Base-by-base conservation (phyloP, 2,329 filamentous ascomycete species). In the Endothia cerciana region DNA sequence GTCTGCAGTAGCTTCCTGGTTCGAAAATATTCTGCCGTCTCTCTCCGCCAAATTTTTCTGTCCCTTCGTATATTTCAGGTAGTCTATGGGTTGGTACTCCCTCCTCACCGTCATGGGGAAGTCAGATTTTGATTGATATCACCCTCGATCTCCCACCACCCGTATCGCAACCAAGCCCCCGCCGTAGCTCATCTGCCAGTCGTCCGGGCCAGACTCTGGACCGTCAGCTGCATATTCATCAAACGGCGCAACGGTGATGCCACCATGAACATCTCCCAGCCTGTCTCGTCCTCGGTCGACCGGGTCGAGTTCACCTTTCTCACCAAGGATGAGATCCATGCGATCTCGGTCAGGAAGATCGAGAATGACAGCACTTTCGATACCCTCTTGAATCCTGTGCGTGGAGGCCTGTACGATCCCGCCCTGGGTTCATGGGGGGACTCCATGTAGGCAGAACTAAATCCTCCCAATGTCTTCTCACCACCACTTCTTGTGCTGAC, bases 291-390 rank as follows among this genome's bases (percentile, higher is more conserved):
- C 74, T 85, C 89, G 75, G 91, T 99, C 74, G 87, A 90, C 76
- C 90, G 90, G 76, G 92, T 99, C 74, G 92, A 96, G 76, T 99
- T 99, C 78, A 89, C 88, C 56, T 92, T 96, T 75, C 87, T 98
- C 71, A 88, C 91, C 25, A 84, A 89, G 61, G 84, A 90, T 68
- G 94, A 99, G 78, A 93, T 99, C 76, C 89, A 89, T 76, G 86
- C 89, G 68, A 88, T 98, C 72, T 99, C 95, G 10, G 95, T 97
- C 71, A 95, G 95, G 82, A 89, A 89, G 78, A 97, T 99, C 73
- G 91, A 96, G 75, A 97, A 96, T 81, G 90, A 93, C 61, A 92
- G 87, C 71, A 97, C 95, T n/a, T 95, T 98, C 77, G 95, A 98
- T 79, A 93, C 88, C 66, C 87, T 97, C 65, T 85, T 96, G 71